Base-by-base conservation (phyloP, 225 moss, liverwort and hornwort species). In the Bryum argenteum region DNA sequence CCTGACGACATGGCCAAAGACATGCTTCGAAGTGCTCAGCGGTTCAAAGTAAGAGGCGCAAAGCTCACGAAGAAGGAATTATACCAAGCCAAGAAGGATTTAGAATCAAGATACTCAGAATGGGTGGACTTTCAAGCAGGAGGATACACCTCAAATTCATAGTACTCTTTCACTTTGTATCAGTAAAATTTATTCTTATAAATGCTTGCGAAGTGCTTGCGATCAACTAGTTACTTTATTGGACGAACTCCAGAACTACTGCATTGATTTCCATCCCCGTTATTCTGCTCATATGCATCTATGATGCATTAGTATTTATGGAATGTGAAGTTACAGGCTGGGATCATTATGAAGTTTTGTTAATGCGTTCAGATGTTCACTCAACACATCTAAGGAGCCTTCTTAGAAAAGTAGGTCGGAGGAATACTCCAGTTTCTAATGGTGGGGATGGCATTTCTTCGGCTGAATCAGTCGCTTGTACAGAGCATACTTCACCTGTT, bases 1-100 rank as follows among this genome's bases (percentile, higher is more conserved):
- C 97, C 97, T 16, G 97, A 98, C 74, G 82, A 84, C 57, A 98
- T 90, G 83, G 94, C 97, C 61, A 94, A 87, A 63, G 97, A 98
- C 70, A 98, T 98, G 97, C 92, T 94, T 65, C 94, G 94, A 67
- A 98, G 97, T 79, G 97, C 94, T 11, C 65, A 88, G 58, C 80
- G 90, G 56, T 94, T 88, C 51, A 87, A 82, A 72, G 65, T 61
- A 54, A 74, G 87, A 72, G 81, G 84, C 45, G 52, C 65, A 58
- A 88, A 80, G 48, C 8, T 79, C 21, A 51, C 68, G 11, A 85
- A 78, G 64, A 72, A 48, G 43, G 83, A 81, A 54, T 52, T 78
- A 10, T 60, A 70, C 38, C 45, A 58, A 44, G 78, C 80, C 38
- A 83, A 83, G 68, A 85, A 74, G 40, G 83, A 78, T 54, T 75